These are phyloP conservation scores for Dothideomycetes sp. DNA, from an alignment of 2,329 filamentous ascomycete species.

Conservation along the genomic window DNA sequence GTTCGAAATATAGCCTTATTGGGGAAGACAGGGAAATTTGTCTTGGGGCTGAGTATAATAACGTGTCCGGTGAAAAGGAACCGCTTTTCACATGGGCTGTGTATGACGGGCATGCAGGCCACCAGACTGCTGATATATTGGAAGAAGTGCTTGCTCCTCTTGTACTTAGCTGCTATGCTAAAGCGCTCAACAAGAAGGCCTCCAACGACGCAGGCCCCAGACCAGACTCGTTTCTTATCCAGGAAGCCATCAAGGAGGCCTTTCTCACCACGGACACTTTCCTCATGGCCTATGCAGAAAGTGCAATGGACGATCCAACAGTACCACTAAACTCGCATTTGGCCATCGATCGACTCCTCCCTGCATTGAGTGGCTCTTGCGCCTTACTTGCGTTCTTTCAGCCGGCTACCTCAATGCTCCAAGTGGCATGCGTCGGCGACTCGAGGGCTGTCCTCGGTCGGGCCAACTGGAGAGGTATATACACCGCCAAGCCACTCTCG, in stretches of 20 bases:
- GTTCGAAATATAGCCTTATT: too few species aligned
- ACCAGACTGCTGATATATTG: constrained; percentile 18
- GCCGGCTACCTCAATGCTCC: constrained; percentile 38
- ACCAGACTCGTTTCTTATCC: constrained; percentile 11
- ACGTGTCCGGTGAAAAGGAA: too few species aligned
- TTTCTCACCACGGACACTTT: constrained; percentile 30
- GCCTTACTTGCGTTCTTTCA: constrained; percentile 55
- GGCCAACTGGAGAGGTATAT: constrained; percentile 31
- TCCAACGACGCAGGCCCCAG: too few species aligned
- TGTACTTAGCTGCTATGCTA: constrained; percentile 8
- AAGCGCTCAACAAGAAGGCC: not conserved
- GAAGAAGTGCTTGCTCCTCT: constrained; percentile 13
- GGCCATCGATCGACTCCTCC: constrained; percentile 18
- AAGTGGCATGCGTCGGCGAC: constrained; percentile 57
- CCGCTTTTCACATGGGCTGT: too few species aligned
- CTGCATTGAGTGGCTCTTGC: constrained; percentile 46
- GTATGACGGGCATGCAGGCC: constrained; percentile 31
- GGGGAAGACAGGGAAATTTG: too few species aligned
- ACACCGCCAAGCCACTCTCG: constrained; percentile 45
- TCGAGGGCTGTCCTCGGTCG: constrained; percentile 54
- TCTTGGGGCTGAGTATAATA: too few species aligned
- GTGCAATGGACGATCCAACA: constrained; percentile 9
- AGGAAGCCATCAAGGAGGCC: constrained; percentile 26
- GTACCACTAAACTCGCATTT: constrained; percentile 17
- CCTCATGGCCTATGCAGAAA: constrained; percentile 17